Percentiles rank a stretch among this genome's conserved stretches.
phyloP scores from a whole-genome alignment of 2,329 filamentous ascomycete species.

The Pseudocercospora musae region DNA sequence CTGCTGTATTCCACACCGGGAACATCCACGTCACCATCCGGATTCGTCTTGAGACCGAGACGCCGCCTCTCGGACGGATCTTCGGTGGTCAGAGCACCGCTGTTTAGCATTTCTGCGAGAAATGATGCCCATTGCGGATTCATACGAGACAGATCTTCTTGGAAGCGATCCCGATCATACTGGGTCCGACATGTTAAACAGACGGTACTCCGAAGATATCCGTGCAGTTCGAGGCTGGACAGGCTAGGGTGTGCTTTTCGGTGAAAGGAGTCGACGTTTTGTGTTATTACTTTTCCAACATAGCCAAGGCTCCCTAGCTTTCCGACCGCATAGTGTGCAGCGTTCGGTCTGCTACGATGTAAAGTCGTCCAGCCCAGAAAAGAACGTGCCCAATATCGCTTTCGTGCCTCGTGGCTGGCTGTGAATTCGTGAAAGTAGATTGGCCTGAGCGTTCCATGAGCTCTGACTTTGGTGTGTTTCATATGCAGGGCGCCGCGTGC shows the following conservation, averaged over 20 bases:
- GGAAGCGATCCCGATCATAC: constrained; percentile 70
- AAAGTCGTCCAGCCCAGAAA: constrained; percentile 90
- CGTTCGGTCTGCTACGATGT: constrained; percentile 73
- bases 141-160: constrained; percentile 68
- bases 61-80: constrained; percentile 66
- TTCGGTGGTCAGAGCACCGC: constrained; percentile 74
- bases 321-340: constrained; percentile 72
- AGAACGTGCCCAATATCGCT: constrained; percentile 92
- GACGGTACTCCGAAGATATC: constrained; percentile 76
- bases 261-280: constrained; percentile 98
- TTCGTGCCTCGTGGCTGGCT: constrained; percentile 74
- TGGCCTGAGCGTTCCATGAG: constrained; percentile 48
- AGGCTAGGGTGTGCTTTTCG: constrained; percentile 68
- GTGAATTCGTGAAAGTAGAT: constrained; percentile 93
- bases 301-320: constrained; percentile 69
- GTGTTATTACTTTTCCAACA: constrained; percentile 76
- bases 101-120: constrained; percentile 65
- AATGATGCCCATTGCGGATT: constrained; percentile 86
- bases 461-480: background rate
- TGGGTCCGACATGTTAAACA: constrained; percentile 76
- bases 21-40: constrained; percentile 90
- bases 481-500: background rate
- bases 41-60: constrained; percentile 77
- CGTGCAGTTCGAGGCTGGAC: constrained; percentile 81
- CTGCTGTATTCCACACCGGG: constrained; percentile 82